Base-by-base conservation (phyloP, 2,329 filamentous ascomycete genomes). In the Furcasterigmium furcatum region DNA sequence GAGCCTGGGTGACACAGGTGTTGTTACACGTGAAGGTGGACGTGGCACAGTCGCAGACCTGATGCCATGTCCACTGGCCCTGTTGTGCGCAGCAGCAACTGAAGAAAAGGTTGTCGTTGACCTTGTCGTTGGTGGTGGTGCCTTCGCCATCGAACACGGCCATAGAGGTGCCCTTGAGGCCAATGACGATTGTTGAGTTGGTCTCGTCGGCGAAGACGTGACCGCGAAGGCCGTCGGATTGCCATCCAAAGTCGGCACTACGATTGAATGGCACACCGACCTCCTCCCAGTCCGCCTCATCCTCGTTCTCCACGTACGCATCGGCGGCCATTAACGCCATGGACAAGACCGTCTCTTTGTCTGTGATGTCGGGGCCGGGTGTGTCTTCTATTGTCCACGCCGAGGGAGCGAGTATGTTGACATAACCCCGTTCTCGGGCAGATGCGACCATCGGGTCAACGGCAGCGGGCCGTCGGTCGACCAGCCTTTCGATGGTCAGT, bases 41-140 rank as follows among this genome's bases (percentile, higher is more conserved):
- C 2, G 87, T 88, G 51, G 91, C 89, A 63, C 94, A 99, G 63
- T 96, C 87, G 67, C 94, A 99, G 46, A 96, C 91, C 62, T 95
- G 87, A 49, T 88, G 85, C 85, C 91, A 96, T 14, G 91, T 82
- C 70, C 85, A 91, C 52, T 91, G 89, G 1, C 91, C 91, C 57
- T 95, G 91, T 67, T 96, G 91, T 4, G 84, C 94, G 67, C 94
- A 99, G 66, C 94, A 99, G 70, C 94, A 99, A 61, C 91, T 95
- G 70, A 96, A 96, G 67, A 95, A 96, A 9, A 99, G 76, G 62
- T 99, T 99, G 67, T 99, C 94, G 63, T 97, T 99, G 59, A 91
- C 75, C 71, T 99, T 99, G 70, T 99, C 94, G 55, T 96, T 96
- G 21, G 91, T 95, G 1, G 92, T 97, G 2, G 94, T 97, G 43